Evolutionary conservation across 2,329 filamentous ascomycete genomes (phyloP).

Genomic region (Magnaporthiopsis rhizophila): DNA sequence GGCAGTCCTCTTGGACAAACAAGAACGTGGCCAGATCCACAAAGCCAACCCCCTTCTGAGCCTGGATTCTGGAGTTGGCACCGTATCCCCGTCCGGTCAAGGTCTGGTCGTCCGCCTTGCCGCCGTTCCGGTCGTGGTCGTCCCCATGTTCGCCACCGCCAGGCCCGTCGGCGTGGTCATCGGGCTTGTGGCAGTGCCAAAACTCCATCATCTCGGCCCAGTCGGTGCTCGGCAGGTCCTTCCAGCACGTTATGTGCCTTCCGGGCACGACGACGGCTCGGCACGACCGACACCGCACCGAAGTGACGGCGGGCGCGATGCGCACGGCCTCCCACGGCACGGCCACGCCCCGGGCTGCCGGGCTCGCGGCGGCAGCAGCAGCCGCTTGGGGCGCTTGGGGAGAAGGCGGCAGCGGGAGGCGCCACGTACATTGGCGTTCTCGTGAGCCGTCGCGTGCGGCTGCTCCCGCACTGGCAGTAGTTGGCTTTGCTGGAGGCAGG

Average conservation of each 20-base stretch:
- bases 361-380: slow-evolving; percentile 18
- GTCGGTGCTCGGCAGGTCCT: slow-evolving; percentile 88
- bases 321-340: slow-evolving; percentile 50
- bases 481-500: neutral
- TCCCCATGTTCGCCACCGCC: slow-evolving; percentile 37
- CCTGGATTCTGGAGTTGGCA: slow-evolving; percentile 66
- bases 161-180: slow-evolving; percentile 13
- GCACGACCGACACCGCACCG: slow-evolving; percentile 37
- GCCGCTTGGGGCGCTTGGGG: slow-evolving; percentile 11
- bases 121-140: slow-evolving; percentile 21
- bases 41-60: slow-evolving; percentile 60
- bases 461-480: slow-evolving; percentile 5
- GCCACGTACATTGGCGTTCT: slow-evolving; percentile 34
- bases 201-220: slow-evolving; percentile 99
- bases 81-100: slow-evolving; percentile 68
- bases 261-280: slow-evolving; percentile 26
- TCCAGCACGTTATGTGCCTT: slow-evolving; percentile 55
- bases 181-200: slow-evolving; percentile 97
- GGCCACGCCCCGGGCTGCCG: slow-evolving; percentile 18
- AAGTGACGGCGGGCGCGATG: slow-evolving; percentile 27
- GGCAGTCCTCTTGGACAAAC: slow-evolving; percentile 59
- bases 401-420: slow-evolving; percentile 32
- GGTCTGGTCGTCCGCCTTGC: slow-evolving; percentile 31
- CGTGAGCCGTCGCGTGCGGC: slow-evolving; percentile 15
- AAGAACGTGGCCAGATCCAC: slow-evolving; percentile 76